Percentiles rank a stretch among this genome's conserved stretches.
phyloP scores from a whole-genome alignment of 2,329 filamentous ascomycete species.

The Penicillium italicum region DNA sequence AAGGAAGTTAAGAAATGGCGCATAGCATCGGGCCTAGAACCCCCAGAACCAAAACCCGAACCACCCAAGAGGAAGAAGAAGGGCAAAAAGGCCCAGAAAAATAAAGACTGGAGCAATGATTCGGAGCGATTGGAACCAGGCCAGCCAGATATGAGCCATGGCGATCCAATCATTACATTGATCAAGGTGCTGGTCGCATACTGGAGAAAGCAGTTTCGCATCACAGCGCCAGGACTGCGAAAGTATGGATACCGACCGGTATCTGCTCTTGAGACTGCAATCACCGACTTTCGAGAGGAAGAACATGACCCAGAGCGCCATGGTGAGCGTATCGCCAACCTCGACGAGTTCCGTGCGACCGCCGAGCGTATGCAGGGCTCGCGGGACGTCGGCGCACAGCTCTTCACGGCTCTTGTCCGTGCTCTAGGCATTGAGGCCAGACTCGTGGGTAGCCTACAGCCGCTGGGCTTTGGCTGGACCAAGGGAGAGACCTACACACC shows the following conservation, averaged over 20 bases:
- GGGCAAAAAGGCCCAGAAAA: conserved; percentile 40
- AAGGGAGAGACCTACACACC: conserved; percentile 72
- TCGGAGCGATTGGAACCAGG: conserved; percentile 68
- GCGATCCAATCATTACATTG: conserved; percentile 74
- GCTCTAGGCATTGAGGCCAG: conserved; percentile 77
- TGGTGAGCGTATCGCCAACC: conserved; percentile 68
- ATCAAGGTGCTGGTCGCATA: conserved; percentile 74
- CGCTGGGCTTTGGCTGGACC: conserved; percentile 85
- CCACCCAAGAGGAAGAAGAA: conserved; percentile 43
- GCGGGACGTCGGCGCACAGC: conserved; percentile 79
- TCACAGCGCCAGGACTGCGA: conserved; percentile 74
- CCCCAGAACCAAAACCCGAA: conserved; percentile 41
- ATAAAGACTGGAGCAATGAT: conserved; percentile 67
- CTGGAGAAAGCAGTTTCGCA: conserved; percentile 80
- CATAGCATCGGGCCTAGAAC: conserved; percentile 61
- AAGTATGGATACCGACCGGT: conserved; percentile 85
- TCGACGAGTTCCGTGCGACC: conserved; percentile 64
- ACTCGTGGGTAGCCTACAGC: conserved; percentile 79
- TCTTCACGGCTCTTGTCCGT: conserved; percentile 82
- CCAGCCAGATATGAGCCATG: conserved; percentile 71
- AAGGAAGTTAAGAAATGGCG: conserved; percentile 72
- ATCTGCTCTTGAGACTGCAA: conserved; percentile 69
- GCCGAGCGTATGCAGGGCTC: conserved; percentile 74
- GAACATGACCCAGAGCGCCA: conserved; percentile 61
- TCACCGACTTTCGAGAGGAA: conserved; percentile 64